Evolutionary conservation across 2,329 filamentous ascomycete species (phyloP).

Genomic region (Diplodia intermedia): DNA sequence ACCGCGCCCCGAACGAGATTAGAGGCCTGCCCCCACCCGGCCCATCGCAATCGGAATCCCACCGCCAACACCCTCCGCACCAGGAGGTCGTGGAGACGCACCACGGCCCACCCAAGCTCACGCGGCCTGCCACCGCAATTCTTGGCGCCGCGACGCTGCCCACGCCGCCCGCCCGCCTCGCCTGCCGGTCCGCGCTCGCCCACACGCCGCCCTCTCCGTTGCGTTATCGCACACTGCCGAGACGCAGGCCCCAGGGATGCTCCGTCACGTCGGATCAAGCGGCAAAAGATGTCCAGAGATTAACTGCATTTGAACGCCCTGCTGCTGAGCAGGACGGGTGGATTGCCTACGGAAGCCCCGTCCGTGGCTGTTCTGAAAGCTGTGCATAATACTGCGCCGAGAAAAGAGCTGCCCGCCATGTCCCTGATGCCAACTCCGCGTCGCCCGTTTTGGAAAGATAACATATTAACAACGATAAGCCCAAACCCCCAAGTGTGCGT

Average conservation of each 20-base stretch:
- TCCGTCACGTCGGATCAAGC: conserved; percentile 21
- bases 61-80: not conserved
- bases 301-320: conserved; percentile 2
- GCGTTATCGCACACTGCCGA: not conserved
- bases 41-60: conserved; percentile 25
- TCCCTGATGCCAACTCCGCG: conserved; percentile 28
- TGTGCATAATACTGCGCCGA: conserved; percentile 19
- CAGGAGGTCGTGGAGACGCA: conserved; percentile 14
- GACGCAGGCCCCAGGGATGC: not conserved
- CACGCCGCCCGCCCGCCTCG: not conserved
- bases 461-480: conserved; percentile 27
- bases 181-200: conserved; percentile 3
- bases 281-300: conserved; percentile 13
- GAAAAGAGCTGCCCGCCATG: conserved; percentile 21
- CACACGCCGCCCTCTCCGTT: not conserved
- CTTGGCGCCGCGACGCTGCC: conserved; percentile 10
- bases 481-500: conserved; percentile 24
- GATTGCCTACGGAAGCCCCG: not conserved
- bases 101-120: conserved; percentile 8
- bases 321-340: not conserved
- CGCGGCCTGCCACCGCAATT: conserved; percentile 16
- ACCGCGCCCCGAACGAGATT: conserved; percentile 30
- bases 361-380: conserved; percentile 4
- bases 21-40: conserved; percentile 25
- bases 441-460: conserved; percentile 30